Evolutionary conservation across 305 asterid species (phyloP).

Genomic region (Solanum hybrid): DNA sequence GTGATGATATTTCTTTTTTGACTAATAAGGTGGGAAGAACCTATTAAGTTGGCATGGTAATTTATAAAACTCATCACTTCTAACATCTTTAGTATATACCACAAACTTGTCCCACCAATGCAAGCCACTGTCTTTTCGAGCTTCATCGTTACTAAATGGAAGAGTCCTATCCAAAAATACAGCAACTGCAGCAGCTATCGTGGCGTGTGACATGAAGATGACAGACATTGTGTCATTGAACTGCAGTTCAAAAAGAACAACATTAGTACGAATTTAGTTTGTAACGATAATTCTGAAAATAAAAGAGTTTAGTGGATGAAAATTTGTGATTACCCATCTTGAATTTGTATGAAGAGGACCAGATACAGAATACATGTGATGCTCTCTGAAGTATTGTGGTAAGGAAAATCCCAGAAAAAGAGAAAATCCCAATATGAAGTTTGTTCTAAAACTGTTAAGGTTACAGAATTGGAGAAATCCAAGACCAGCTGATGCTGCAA

Average conservation of each 20-base stretch:
- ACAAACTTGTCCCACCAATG: constrained; percentile 56
- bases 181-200: constrained; percentile 33
- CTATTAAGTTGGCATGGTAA: constrained; percentile 47
- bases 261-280: background rate
- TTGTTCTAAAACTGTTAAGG: constrained; percentile 74
- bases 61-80: constrained; percentile 52
- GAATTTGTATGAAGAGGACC: constrained; percentile 32
- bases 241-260: constrained; percentile 15
- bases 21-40: constrained; percentile 37
- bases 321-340: constrained; percentile 32
- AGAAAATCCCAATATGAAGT: constrained; percentile 59
- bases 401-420: constrained; percentile 55
- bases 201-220: constrained; percentile 46
- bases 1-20: background rate
- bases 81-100: constrained; percentile 34
- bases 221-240: constrained; percentile 33
- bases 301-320: background rate
- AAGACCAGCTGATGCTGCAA: constrained; percentile 68
- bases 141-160: constrained; percentile 21
- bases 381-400: constrained; percentile 54
- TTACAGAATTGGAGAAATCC: constrained; percentile 77
- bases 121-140: constrained; percentile 41
- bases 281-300: background rate
- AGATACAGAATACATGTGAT: constrained; percentile 10
- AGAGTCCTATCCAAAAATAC: constrained; percentile 40